These are phyloP conservation scores for Mycena latifolia DNA, from an alignment of 768 basidiomycete genomes.

Conservation along the genomic window DNA sequence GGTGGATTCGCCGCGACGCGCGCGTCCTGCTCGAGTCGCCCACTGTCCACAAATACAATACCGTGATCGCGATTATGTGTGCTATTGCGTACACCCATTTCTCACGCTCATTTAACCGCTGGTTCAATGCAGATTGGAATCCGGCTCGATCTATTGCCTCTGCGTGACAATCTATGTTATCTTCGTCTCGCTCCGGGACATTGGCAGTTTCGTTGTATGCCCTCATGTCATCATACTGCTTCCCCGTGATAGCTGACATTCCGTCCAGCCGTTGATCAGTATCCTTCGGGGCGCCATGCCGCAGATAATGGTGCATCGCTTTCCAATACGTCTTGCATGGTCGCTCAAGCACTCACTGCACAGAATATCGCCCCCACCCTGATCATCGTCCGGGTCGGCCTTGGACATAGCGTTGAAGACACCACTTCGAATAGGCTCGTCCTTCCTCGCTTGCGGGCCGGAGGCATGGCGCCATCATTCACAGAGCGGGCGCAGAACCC, in stretches of 20 bases:
- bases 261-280: background rate
- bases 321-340: background rate
- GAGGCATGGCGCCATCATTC: too few relatives aligned
- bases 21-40: background rate
- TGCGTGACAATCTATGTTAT: background rate
- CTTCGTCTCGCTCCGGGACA: background rate
- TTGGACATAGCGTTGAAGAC: background rate
- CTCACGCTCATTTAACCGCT: background rate
- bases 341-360: background rate
- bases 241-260: background rate
- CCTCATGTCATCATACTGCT: too few relatives aligned
- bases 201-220: background rate
- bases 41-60: background rate
- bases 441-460: too few relatives aligned
- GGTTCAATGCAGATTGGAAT: constrained; percentile 3
- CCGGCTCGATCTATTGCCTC: constrained; percentile 16
- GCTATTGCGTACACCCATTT: background rate
- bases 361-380: background rate
- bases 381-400: background rate
- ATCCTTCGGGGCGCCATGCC: background rate
- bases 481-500: too few relatives aligned
- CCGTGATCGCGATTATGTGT: constrained; percentile 14
- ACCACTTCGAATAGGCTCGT: background rate
- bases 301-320: background rate
- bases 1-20: constrained; percentile 16